phyloP scores from a whole-genome alignment of 2,329 filamentous ascomycete genomes.

The Diaporthe aspalathi region DNA sequence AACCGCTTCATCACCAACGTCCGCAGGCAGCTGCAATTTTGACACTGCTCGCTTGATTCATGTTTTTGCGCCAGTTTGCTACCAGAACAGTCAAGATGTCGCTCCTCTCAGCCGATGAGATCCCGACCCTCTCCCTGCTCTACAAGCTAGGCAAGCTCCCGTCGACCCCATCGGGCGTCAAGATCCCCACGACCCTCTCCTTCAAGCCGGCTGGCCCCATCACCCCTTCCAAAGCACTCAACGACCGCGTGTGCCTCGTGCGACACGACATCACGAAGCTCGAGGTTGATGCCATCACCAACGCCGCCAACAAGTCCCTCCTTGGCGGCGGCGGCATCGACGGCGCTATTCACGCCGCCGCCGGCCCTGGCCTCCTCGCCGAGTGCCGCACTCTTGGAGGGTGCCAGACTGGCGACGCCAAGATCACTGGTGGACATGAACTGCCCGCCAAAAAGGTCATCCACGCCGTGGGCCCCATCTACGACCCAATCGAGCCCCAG shows the following conservation, averaged over 20 bases:
- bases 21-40: no score
- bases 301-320: slow-evolving; percentile 85
- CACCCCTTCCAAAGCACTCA: slow-evolving; percentile 65
- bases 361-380: slow-evolving; percentile 73
- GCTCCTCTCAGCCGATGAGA: slow-evolving; percentile 61
- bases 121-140: slow-evolving; percentile 72
- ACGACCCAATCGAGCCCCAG: slow-evolving; percentile 56
- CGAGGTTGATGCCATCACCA: slow-evolving; percentile 85
- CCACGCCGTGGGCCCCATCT: slow-evolving; percentile 90
- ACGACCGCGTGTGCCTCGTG: slow-evolving; percentile 77
- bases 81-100: slow-evolving; percentile 48
- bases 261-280: slow-evolving; percentile 86
- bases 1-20: background rate
- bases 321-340: slow-evolving; percentile 92
- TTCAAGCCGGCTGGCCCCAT: slow-evolving; percentile 43
- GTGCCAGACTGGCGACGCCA: slow-evolving; percentile 81
- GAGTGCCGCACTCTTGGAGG: slow-evolving; percentile 81
- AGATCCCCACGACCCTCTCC: slow-evolving; percentile 40
- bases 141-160: slow-evolving; percentile 69
- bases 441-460: slow-evolving; percentile 85
- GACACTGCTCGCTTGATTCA: background rate
- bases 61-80: slow-evolving; percentile 12
- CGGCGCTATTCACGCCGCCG: slow-evolving; percentile 86
- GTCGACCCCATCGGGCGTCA: slow-evolving; percentile 38
- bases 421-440: slow-evolving; percentile 82